Conservation (phyloP, 75 land plant species). For the Chamaecyparis obtusa region DNA sequence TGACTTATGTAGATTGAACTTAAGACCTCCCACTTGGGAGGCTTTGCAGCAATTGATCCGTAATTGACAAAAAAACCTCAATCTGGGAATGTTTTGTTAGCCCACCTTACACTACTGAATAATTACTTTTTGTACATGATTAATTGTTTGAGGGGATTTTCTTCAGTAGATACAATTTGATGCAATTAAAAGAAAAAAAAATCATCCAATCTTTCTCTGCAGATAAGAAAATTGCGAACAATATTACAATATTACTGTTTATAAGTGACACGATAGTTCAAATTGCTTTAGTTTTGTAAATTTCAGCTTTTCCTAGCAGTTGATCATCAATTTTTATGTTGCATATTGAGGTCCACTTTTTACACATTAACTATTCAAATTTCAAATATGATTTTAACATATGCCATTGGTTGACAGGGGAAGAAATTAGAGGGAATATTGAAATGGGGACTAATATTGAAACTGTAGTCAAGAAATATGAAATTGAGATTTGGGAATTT, state of each 20-base stretch:
- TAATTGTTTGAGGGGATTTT: neutral
- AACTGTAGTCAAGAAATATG: conserved; percentile 31
- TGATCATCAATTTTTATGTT: neutral
- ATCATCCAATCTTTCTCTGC: neutral
- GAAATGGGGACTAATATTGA: conserved; percentile 16
- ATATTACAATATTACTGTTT: neutral
- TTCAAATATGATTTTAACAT: neutral
- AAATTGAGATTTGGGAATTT: conserved; percentile 43
- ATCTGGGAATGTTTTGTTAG: neutral
- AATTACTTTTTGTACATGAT: neutral
- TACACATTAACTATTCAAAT: neutral
- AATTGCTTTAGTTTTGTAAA: conserved; percentile 1
- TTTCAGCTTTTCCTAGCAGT: neutral
- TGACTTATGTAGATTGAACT: too few relatives aligned
- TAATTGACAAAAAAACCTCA: neutral
- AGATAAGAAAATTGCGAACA: neutral
- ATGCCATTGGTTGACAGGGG: conserved; percentile 8
- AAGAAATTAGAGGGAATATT: neutral
- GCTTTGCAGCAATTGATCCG: too few relatives aligned
- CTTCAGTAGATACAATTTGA: neutral
- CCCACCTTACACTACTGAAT: neutral
- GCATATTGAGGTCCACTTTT: neutral
- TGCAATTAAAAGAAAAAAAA: neutral
- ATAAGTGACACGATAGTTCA: neutral
- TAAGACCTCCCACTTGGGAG: too few relatives aligned